Evolutionary conservation across 192 early-diverging fungal genomes (phyloP), one percentile per base, ranked within the genome.

Genomic region (Thoreauomyces humboldtii): DNA sequence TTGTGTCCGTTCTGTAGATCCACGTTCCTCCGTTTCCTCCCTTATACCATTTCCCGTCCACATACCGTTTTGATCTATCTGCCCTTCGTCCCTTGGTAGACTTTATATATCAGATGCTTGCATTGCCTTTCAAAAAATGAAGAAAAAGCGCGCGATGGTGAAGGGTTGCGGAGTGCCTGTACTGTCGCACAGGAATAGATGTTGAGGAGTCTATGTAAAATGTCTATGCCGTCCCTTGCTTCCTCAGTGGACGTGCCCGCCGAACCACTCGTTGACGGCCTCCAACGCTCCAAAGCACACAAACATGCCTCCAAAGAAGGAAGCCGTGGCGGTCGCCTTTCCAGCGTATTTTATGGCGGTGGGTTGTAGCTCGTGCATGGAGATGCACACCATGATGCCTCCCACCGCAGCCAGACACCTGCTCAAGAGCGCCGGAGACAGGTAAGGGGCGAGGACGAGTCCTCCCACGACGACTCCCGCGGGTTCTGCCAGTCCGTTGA

Each of bases 371-470:
- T 83, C 81, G 52, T 83, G 73, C 2, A 83, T 66, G 2, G 78
- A 81, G 53, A 83, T 83, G 69, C 77, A 80, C 17, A 67, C 63
- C 81, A 83, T 83, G 34, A 83, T 74, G 19, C 81, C 81, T 24
- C 70, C 75, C 9, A 83, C 77, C 9, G 64, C 68, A 4, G 78
- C 77, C 17, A 80, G 62, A 62, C 76, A 78, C 19, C 75, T 53
- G 43, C 59, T 65, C 45, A 83, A 55, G 2, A 78, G 42, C n/a
- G 25, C 35, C 4, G 69, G 58, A 1, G 66, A 59, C 19, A 82
- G 54, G 50, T 75, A 77, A 3, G 56, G 42, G 21, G 59, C 52
- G 43, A 78, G 69, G 14, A 76, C 31, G 2, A 54, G 27, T 15
- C 74, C 81, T 6, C 74, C 77, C 17, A 67, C 59, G n/a, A 81